phyloP scores from a whole-genome alignment of 2,329 filamentous ascomycete species.

The Stachybotrys chartarum region DNA sequence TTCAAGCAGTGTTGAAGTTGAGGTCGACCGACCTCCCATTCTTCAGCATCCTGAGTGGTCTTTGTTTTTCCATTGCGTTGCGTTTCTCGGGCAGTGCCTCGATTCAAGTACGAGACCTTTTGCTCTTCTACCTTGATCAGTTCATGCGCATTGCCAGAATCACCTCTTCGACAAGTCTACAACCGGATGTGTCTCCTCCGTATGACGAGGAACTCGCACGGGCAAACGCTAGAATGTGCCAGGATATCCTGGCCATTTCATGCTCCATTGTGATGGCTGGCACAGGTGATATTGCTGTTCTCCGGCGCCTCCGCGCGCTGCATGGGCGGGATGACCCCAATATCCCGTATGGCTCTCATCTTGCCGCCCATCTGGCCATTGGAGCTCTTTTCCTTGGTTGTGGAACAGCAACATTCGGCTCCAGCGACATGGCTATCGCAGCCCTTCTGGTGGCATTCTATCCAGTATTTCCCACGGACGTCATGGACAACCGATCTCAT shows the following conservation, averaged over 20 bases:
- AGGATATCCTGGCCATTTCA: conserved; percentile 78
- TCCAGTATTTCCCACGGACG: conserved; percentile 79
- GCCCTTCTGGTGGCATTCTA: conserved; percentile 88
- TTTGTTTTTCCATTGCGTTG: conserved; percentile 74
- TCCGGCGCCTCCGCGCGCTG: conserved; percentile 77
- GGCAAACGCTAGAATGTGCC: conserved; percentile 81
- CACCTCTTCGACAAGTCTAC: conserved; percentile 20
- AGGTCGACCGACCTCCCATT: conserved; percentile 82
- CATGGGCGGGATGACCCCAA: conserved; percentile 81
- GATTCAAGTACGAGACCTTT: conserved; percentile 64
- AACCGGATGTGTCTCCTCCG: conserved; percentile 25
- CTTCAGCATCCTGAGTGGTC: conserved; percentile 83
- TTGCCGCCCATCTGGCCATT: conserved; percentile 87
- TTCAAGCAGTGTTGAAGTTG: conserved; percentile 54
- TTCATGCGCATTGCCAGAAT: conserved; percentile 72
- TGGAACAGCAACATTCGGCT: conserved; percentile 86
- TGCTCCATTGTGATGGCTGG: conserved; percentile 90
- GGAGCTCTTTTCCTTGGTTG: conserved; percentile 87
- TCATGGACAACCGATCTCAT: conserved; percentile 91
- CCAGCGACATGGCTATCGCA: conserved; percentile 79
- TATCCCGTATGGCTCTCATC: conserved; percentile 86
- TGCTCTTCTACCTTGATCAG: conserved; percentile 79
- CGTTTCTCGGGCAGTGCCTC: conserved; percentile 70
- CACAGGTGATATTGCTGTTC: conserved; percentile 79
- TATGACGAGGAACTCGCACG: conserved; percentile 84